phyloP scores from a whole-genome alignment of 345 rosid species.

The Populus davidiana region DNA sequence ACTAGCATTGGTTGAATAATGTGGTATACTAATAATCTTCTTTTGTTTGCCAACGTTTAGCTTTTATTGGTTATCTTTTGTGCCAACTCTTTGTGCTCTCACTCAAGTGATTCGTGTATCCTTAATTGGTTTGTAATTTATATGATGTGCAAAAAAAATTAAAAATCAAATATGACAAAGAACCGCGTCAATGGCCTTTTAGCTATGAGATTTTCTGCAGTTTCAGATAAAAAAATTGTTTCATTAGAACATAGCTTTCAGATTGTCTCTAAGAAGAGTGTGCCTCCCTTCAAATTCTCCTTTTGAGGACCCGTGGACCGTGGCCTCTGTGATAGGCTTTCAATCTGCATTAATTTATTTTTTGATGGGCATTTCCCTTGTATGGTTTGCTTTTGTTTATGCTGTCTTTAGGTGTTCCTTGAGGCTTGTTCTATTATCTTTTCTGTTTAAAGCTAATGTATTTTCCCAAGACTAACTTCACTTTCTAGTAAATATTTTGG shows the following conservation, averaged over 20 bases:
- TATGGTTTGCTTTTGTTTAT: neutral
- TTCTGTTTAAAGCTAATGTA: neutral
- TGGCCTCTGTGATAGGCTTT: neutral
- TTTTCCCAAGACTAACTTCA: neutral
- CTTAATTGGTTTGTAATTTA: neutral
- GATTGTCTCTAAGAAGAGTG: neutral
- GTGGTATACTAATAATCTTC: neutral
- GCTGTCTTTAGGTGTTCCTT: neutral
- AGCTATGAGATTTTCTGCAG: neutral
- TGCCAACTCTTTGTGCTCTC: neutral
- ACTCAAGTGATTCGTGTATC: neutral
- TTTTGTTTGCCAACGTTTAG: neutral
- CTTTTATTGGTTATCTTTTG: neutral
- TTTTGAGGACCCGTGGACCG: neutral
- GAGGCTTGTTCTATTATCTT: neutral
- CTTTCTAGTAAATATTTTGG: no score
- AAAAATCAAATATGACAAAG: neutral
- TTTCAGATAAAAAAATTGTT: no score
- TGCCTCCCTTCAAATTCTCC: neutral
- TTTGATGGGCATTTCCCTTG: neutral
- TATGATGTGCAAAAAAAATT: neutral
- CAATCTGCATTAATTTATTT: neutral
- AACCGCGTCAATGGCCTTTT: neutral
- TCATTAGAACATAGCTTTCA: no score
- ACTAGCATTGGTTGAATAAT: conserved; percentile 6